phyloP scores from a whole-genome alignment of 345 rosid genomes.

The Moricandia moricandioides region DNA sequence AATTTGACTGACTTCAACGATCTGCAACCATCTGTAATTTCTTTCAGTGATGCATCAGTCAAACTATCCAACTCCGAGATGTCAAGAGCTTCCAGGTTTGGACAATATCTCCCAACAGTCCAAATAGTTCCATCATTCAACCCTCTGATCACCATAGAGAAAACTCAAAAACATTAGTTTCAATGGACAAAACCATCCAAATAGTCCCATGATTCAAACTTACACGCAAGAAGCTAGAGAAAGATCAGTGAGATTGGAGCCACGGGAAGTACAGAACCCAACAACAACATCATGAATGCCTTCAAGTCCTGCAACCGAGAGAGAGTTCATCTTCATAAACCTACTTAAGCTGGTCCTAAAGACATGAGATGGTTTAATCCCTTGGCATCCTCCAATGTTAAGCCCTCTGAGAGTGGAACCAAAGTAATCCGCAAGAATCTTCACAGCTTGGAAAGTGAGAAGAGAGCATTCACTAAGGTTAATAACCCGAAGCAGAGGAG shows the following conservation, averaged over 20 bases:
- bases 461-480: constrained; percentile 47
- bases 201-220: background rate
- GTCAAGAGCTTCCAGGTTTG: constrained; percentile 42
- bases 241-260: constrained; percentile 42
- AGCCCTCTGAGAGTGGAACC: constrained; percentile 46
- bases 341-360: constrained; percentile 36
- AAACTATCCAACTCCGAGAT: constrained; percentile 40
- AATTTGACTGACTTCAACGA: constrained; percentile 24
- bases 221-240: constrained; percentile 29
- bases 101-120: constrained; percentile 35
- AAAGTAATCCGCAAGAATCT: constrained; percentile 26
- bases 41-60: constrained; percentile 40
- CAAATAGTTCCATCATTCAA: constrained; percentile 43
- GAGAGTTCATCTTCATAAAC: constrained; percentile 35
- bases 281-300: constrained; percentile 38
- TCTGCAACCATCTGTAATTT: constrained; percentile 49
- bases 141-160: constrained; percentile 42
- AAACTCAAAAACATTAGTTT: background rate
- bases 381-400: constrained; percentile 46
- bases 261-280: constrained; percentile 22
- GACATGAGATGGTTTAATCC: constrained; percentile 32
- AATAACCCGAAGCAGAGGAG: constrained; percentile 47
- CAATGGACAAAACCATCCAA: background rate
- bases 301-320: constrained; percentile 44
- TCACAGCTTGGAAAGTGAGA: constrained; percentile 40